A percentile compares a stretch with the other conserved stretches of the same genome.
Conservation (phyloP, 1,139 yeast genomes). For the Hansenula lynferdii region DNA sequence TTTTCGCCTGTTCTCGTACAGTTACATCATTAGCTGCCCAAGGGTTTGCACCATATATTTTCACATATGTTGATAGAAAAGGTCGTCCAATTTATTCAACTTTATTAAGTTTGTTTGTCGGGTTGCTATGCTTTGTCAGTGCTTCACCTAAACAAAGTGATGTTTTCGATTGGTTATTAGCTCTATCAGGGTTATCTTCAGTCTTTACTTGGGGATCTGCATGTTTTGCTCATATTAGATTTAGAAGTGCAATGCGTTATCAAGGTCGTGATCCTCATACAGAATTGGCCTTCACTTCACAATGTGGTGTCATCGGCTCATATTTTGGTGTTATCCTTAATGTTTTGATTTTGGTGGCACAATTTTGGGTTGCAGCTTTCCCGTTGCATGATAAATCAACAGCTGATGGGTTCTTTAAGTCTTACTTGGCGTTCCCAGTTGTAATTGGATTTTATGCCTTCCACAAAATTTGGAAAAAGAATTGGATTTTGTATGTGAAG, state of each 20-base stretch:
- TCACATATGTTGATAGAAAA: slow-evolving; percentile 51
- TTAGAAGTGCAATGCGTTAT: slow-evolving; percentile 50
- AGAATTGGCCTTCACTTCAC: slow-evolving; percentile 47
- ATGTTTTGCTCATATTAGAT: slow-evolving; percentile 50
- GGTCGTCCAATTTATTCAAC: slow-evolving; percentile 59
- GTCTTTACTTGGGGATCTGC: slow-evolving; percentile 58
- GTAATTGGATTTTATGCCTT: slow-evolving; percentile 44
- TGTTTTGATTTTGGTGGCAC: slow-evolving; percentile 44
- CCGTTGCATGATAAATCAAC: slow-evolving; percentile 46
- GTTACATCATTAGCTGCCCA: slow-evolving; percentile 53
- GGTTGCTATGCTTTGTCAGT: slow-evolving; percentile 50
- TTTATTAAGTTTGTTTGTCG: slow-evolving; percentile 40
- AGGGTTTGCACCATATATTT: slow-evolving; percentile 51
- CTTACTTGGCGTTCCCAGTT: slow-evolving; percentile 58
- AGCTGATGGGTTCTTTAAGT: slow-evolving; percentile 50
- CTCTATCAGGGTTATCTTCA: slow-evolving; percentile 56
- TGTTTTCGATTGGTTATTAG: slow-evolving; percentile 57
- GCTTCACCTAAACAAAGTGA: slow-evolving; percentile 47
- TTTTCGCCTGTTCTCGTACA: slow-evolving; percentile 54
- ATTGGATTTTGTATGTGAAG: slow-evolving; percentile 43
- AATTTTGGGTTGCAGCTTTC: slow-evolving; percentile 63
- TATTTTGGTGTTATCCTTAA: slow-evolving; percentile 38
- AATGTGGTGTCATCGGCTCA: slow-evolving; percentile 47
- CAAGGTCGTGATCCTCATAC: slow-evolving; percentile 42
- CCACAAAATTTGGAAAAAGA: slow-evolving; percentile 49